A percentile compares a stretch with the other conserved stretches of the same genome.
phyloP scores from a whole-genome alignment of 1,139 yeast genomes.

The Hemisphaericaspora lyxosophila region DNA sequence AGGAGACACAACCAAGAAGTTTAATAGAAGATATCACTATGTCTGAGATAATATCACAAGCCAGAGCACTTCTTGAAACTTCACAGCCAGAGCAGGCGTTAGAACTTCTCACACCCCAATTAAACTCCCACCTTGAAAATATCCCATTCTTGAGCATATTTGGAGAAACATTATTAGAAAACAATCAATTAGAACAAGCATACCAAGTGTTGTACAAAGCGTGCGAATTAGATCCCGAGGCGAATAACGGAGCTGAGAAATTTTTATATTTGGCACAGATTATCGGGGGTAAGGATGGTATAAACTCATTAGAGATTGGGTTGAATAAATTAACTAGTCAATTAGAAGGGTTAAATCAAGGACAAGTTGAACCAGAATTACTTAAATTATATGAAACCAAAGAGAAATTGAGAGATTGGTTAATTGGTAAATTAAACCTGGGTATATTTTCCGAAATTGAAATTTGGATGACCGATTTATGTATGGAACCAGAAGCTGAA shows the following conservation, averaged over 20 bases:
- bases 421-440: conserved; percentile 59
- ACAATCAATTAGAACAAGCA: conserved; percentile 76
- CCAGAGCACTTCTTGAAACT: conserved; percentile 34
- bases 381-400: conserved; percentile 24
- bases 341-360: conserved; percentile 23
- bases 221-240: conserved; percentile 69
- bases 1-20: background rate
- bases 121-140: conserved; percentile 27
- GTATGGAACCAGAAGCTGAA: conserved; percentile 93
- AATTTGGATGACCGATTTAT: conserved; percentile 98
- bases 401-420: conserved; percentile 31
- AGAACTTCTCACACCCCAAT: conserved; percentile 31
- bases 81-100: conserved; percentile 45
- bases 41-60: conserved; percentile 21
- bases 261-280: conserved; percentile 90
- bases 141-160: conserved; percentile 40
- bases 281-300: conserved; percentile 78
- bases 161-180: conserved; percentile 80
- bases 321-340: conserved; percentile 50
- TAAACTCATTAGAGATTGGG: conserved; percentile 65
- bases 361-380: conserved; percentile 18
- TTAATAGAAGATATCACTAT: conserved; percentile 1
- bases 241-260: conserved; percentile 67
- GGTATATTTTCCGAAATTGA: conserved; percentile 87
- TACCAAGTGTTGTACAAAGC: conserved; percentile 62